Conservation (phyloP, 1,284 basidiomycete genomes). For the Cryptococcus wingfieldii region DNA sequence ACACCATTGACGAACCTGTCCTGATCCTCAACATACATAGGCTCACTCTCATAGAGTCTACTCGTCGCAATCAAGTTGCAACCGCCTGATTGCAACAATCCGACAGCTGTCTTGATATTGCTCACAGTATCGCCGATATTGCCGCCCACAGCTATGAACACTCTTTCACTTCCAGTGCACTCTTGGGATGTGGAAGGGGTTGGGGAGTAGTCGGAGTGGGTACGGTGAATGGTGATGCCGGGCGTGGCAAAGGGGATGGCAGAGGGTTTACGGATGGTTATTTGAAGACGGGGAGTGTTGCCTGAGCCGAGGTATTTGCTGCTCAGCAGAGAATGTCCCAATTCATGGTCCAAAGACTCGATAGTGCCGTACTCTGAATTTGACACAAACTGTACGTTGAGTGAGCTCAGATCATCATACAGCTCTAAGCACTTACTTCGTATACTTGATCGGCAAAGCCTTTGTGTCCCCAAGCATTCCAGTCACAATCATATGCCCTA, state of each 20-base stretch:
- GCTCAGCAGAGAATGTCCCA: conserved; percentile 51
- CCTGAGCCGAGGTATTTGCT: not conserved
- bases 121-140: conserved; percentile 83
- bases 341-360: conserved; percentile 65
- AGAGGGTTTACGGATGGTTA: conserved; percentile 70
- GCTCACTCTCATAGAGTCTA: conserved; percentile 87
- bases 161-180: conserved; percentile 29
- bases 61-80: conserved; percentile 69
- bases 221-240: conserved; percentile 59
- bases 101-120: conserved; percentile 74
- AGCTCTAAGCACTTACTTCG: conserved; percentile 46
- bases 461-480: conserved; percentile 48
- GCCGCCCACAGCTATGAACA: conserved; percentile 77
- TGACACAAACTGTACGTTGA: conserved; percentile 43
- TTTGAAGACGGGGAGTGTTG: conserved; percentile 45
- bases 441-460: conserved; percentile 48
- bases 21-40: conserved; percentile 94
- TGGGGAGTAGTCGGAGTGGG: conserved; percentile 46
- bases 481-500: conserved; percentile 38
- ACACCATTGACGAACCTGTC: conserved; percentile 86
- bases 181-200: not conserved
- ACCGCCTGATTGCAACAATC: conserved; percentile 21
- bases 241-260: conserved; percentile 70
- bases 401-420: not conserved
- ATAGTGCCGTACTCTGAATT: conserved; percentile 63